Base-by-base conservation (phyloP, 2,329 filamentous ascomycete species). In the Cordyceps javanica region DNA sequence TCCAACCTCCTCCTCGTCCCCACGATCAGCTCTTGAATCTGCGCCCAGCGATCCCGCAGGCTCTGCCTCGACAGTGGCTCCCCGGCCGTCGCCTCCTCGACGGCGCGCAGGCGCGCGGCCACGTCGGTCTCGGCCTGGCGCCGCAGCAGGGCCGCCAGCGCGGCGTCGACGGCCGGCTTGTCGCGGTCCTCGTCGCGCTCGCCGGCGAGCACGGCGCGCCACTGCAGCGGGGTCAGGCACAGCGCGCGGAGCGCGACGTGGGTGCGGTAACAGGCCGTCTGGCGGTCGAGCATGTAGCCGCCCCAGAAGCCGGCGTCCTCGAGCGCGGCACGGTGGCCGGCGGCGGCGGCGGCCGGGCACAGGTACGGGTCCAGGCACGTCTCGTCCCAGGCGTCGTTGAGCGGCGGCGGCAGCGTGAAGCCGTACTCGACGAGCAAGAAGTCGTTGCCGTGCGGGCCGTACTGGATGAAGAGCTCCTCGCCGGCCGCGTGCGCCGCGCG, bases 361-460 rank as follows among this genome's bases (percentile, higher is more conserved):
- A 82, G 55, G n/a, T 73, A 73, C 2, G 75, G 72, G 58, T 82
- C 79, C 3, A 82, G 68, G 11, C 66, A 67, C 2, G 75, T 70
- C 65, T 81, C 78, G 50, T 82, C 80, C 74, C 77, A 81, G n/a
- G 69, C 65, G 16, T 69, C 65, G 63, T 82, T 82, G 25, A 66
- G 61, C 58, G 76, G 76, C 25, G 62, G 60, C 10, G 61, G 63
- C 23, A 78, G 67, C n/a, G 75, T 68, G 63, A 82, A 82, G 25
- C 79, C 79, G 65, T 82, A 91, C 71, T 91, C 88, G 0, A 82
- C 79, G 2, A 91, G 80, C 21, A 91, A 69, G 60, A 88, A 85
- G 67, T 90, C 88, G 62, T 89, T 89, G 49, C 77, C 78, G 68
- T 91, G 88, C 3, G 77, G 68, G 10, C 88, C 88, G 66, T 91